Evolutionary conservation across 78 protist species (phyloP), one percentile per base, ranked within the genome.

Genomic region (Dictyostelium purpureum): DNA sequence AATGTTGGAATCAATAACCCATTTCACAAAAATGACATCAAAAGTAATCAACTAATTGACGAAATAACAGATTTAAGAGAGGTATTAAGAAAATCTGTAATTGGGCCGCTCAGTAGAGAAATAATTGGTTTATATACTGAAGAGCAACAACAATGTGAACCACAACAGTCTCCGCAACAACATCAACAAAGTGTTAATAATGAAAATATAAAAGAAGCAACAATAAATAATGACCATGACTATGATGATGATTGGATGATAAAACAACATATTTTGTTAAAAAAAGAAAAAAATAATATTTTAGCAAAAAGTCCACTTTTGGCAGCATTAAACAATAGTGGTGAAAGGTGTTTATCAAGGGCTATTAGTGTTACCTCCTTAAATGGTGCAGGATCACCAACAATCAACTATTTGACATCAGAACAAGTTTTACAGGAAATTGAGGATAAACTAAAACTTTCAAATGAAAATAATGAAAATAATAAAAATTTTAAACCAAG

Each of bases 11-110:
- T 61, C 31, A 61, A 35, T 31, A 61, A 61, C 69, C 69, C 69
- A 61, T 61, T 61, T 61, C 81, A 70, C 69, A 73, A 67, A 69
- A 73, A 71, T 9, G 91, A 85, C 66, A 33, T 57, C 16, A 85
- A 85, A 65, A 70, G 81, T 42, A 52, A 77, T n/a, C 51, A 85
- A n/a, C 57, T 85, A 11, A 85, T 85, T 24, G 91, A 85, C 61
- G 91, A 85, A 33, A 85, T 85, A 24, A 52, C 82, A 10, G 91
- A 85, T 73, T 49, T 85, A 14, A 57, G 91, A 45, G 81, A 85
- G 18, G 91, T 85, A 2, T 19, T 85, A 6, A 35, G 81, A 59
- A 71, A 73, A 59, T 85, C 91, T 1, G 81, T 73, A 6, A 85
- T 85, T 18, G 91, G 91, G 7, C 91, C 91, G 7, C 9, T 73